Percentiles rank a stretch among this genome's conserved stretches.
Evolutionary conservation across 495 filamentous ascomycete genomes (phyloP).

Genomic region (Pyrenopolyporus hunteri): DNA sequence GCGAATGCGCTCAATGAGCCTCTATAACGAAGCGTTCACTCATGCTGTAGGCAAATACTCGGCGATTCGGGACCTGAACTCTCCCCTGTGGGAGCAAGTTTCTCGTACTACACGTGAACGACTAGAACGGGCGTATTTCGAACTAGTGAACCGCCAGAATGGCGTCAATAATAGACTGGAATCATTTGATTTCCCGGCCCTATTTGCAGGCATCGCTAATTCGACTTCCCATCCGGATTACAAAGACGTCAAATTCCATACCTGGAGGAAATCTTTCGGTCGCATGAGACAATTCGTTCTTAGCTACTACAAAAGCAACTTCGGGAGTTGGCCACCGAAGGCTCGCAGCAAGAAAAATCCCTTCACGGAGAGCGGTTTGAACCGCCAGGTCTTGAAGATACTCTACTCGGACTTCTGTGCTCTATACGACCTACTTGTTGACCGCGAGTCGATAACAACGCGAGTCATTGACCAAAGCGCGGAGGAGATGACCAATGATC

Average conservation of each 20-base stretch:
- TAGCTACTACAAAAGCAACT: conserved; percentile 77
- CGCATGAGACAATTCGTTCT: conserved; percentile 77
- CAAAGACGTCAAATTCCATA: conserved; percentile 79
- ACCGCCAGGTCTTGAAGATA: conserved; percentile 78
- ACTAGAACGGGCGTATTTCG: conserved; percentile 79
- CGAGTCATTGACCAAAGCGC: conserved; percentile 61
- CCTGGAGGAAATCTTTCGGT: conserved; percentile 76
- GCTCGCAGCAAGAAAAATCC: conserved; percentile 90
- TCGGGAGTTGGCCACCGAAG: conserved; percentile 94
- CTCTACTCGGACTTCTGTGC: conserved; percentile 85
- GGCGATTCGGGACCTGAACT: conserved; percentile 69
- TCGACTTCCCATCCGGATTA: conserved; percentile 74
- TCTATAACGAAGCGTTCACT: conserved; percentile 90
- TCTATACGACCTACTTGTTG: conserved; percentile 88
- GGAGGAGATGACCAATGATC: conserved; percentile 42
- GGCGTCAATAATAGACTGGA: conserved; percentile 71
- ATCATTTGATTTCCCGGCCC: conserved; percentile 85
- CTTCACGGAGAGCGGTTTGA: conserved; percentile 83
- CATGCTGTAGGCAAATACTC: conserved; percentile 93
- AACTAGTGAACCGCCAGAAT: conserved; percentile 71
- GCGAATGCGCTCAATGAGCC: conserved; percentile 74
- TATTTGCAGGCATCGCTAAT: conserved; percentile 88
- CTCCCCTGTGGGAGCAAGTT: conserved; percentile 71
- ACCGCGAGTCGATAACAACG: conserved; percentile 67
- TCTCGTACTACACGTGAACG: conserved; percentile 74